Conservation (phyloP, 2,329 filamentous ascomycete genomes). For the Chlorencoelia australis region DNA sequence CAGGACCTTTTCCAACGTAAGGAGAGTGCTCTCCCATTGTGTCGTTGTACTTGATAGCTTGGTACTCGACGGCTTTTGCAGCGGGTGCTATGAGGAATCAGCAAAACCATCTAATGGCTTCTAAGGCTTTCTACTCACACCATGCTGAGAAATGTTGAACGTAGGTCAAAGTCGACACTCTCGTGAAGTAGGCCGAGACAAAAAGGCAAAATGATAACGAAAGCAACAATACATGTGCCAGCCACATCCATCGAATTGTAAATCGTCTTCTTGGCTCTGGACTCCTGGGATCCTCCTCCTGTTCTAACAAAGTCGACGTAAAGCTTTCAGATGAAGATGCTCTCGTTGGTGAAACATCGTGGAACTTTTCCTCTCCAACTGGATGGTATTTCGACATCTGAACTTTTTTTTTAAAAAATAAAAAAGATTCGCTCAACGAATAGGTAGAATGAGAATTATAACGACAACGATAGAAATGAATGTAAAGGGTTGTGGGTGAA, state of each 20-base stretch:
- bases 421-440: constrained; percentile 14
- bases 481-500: no score
- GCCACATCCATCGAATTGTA: constrained; percentile 21
- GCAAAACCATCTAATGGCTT: background rate
- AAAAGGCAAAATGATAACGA: constrained; percentile 21
- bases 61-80: constrained; percentile 37
- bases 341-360: constrained; percentile 11
- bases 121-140: constrained; percentile 28
- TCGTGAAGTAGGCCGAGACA: constrained; percentile 17
- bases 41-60: constrained; percentile 40
- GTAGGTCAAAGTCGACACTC: constrained; percentile 22
- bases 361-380: constrained; percentile 21
- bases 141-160: constrained; percentile 35
- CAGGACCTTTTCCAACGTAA: constrained; percentile 45
- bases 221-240: constrained; percentile 20
- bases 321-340: constrained; percentile 15
- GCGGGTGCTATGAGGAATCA: constrained; percentile 34
- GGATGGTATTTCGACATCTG: constrained; percentile 22
- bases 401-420: constrained; percentile 5
- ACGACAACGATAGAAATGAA: no score
- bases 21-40: constrained; percentile 33
- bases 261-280: constrained; percentile 3
- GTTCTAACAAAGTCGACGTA: constrained; percentile 17
- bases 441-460: no score
- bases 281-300: constrained; percentile 15